These are phyloP conservation scores for Carallia brachiata DNA, from an alignment of 345 rosid genomes.

Conservation along the genomic window DNA sequence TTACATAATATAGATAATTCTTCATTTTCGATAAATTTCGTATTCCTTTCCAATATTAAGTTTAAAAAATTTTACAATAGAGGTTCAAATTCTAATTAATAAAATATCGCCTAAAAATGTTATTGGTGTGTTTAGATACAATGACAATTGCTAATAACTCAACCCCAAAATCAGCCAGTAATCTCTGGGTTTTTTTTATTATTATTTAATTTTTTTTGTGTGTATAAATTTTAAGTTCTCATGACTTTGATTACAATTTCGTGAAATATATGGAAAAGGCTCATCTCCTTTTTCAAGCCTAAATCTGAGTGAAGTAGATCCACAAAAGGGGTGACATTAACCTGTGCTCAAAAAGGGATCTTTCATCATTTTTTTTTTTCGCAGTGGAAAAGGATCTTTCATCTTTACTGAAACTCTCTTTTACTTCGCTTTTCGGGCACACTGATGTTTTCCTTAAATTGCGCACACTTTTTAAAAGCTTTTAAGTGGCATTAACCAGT, in stretches of 20 bases:
- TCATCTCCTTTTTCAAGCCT: conserved; percentile 7
- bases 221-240: not conserved
- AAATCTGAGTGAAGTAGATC: conserved; percentile 11
- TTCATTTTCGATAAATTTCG: too few species aligned
- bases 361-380: not conserved
- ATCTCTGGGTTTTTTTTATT: not conserved
- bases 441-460: conserved; percentile 31
- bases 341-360: conserved; percentile 13
- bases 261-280: not conserved
- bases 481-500: conserved; percentile 23
- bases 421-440: conserved; percentile 20
- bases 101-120: too few species aligned
- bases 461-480: conserved; percentile 25
- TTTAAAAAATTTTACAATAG: too few species aligned
- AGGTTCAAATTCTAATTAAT: too few species aligned
- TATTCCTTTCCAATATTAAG: too few species aligned
- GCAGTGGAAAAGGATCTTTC: not conserved
- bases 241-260: conserved; percentile 15
- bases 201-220: too few species aligned
- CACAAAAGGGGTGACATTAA: conserved; percentile 11
- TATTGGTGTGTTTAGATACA: not conserved
- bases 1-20: too few species aligned
- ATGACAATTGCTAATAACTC: not conserved
- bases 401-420: not conserved
- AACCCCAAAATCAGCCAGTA: conserved; percentile 6